Percentiles rank a stretch among this genome's conserved stretches.
These are phyloP conservation scores for Clarireedia homoeocarpa DNA, from an alignment of 2,329 filamentous ascomycete species.

Conservation along the genomic window DNA sequence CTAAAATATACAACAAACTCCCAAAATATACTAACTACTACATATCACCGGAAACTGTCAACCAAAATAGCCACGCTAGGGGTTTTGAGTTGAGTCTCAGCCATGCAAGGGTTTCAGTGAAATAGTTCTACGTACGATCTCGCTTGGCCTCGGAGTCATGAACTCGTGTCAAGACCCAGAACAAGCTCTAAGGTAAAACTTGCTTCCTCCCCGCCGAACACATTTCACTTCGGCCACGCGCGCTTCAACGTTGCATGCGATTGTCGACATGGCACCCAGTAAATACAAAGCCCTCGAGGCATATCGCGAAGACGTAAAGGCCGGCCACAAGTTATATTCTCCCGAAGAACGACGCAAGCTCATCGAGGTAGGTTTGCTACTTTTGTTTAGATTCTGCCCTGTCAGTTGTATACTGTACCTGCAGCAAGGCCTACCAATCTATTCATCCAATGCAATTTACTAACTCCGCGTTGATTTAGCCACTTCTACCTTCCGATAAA, in stretches of 20 bases:
- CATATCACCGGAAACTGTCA: too few relatives aligned
- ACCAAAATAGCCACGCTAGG: too few relatives aligned
- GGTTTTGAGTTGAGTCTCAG: too few relatives aligned
- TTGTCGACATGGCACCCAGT: constrained; percentile 1
- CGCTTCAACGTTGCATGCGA: too few relatives aligned
- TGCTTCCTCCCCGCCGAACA: too few relatives aligned
- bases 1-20: too few relatives aligned
- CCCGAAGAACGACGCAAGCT: constrained; percentile 38
- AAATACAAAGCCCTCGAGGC: constrained; percentile 20
- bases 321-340: constrained; percentile 35
- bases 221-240: too few relatives aligned
- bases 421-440: not conserved
- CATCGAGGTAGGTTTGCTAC: constrained; percentile 32
- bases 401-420: constrained; percentile 2
- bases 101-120: too few relatives aligned
- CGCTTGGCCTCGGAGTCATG: constrained; percentile 5
- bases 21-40: too few relatives aligned
- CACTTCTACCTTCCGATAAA: constrained; percentile 27
- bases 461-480: constrained; percentile 16
- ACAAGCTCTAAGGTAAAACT: too few relatives aligned
- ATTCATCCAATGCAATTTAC: constrained; percentile 10
- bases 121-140: not conserved
- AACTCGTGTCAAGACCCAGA: not conserved
- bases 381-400: not conserved
- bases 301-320: constrained; percentile 40